phyloP scores from a whole-genome alignment of 805 yeast species.

The Candida hungchunana region DNA sequence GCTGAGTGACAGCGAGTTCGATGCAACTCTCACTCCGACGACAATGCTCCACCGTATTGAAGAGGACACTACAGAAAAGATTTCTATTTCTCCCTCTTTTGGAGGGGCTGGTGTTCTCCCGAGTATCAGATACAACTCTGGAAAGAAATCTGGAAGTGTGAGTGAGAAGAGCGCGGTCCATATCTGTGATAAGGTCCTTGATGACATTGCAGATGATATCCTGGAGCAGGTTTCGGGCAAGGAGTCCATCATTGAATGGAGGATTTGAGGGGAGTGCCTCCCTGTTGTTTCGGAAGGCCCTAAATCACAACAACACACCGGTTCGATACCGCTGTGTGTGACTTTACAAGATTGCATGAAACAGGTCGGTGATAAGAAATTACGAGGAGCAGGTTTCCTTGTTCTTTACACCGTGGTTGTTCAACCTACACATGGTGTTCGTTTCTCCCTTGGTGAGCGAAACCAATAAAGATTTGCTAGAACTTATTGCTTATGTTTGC shows the following conservation, averaged over 20 bases:
- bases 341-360: too few species aligned
- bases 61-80: slow-evolving; percentile 19
- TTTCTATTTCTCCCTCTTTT: slow-evolving; percentile 1
- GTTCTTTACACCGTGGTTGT: too few species aligned
- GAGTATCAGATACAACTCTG: slow-evolving; percentile 7
- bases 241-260: slow-evolving; percentile 21
- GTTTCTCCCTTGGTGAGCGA: too few species aligned
- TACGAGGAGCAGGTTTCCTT: neutral
- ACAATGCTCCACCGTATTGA: slow-evolving; percentile 22
- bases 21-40: slow-evolving; percentile 9
- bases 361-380: too few species aligned
- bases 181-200: slow-evolving; percentile 19
- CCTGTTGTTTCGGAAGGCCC: neutral
- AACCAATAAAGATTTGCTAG: too few species aligned
- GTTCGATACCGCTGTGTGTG: neutral
- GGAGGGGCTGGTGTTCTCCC: slow-evolving; percentile 1
- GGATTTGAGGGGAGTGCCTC: slow-evolving; percentile 20
- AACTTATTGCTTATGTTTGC: neutral
- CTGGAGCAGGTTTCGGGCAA: slow-evolving; percentile 14
- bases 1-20: slow-evolving; percentile 21
- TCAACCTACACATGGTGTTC: too few species aligned
- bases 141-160: slow-evolving; percentile 4
- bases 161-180: slow-evolving; percentile 3
- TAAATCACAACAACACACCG: neutral
- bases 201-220: slow-evolving; percentile 26